phyloP scores from a whole-genome alignment of 2,329 filamentous ascomycete species.

The Hymenoscyphus repandus region DNA sequence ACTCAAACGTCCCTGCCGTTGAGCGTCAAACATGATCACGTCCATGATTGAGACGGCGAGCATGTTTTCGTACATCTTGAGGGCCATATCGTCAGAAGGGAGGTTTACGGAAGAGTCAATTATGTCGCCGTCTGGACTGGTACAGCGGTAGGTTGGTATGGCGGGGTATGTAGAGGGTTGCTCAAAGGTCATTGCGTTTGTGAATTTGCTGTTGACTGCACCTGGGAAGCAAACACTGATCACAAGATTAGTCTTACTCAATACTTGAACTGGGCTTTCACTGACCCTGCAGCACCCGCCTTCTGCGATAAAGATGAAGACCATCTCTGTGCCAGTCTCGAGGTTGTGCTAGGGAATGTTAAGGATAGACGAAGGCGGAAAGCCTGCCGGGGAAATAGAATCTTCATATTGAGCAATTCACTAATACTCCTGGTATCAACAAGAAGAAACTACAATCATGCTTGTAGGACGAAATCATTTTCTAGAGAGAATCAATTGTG shows the following conservation, averaged over 20 bases:
- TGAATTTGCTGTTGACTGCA: conserved; percentile 93
- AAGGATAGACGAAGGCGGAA: not conserved
- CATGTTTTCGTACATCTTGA: conserved; percentile 51
- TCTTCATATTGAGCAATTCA: conserved; percentile 1
- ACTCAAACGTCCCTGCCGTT: conserved; percentile 58
- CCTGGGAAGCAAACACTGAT: conserved; percentile 67
- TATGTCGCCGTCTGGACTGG: conserved; percentile 81
- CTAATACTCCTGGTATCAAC: no score
- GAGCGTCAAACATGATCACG: conserved; percentile 95
- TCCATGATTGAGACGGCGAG: conserved; percentile 79
- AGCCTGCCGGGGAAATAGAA: not conserved
- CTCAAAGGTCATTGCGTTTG: conserved; percentile 70
- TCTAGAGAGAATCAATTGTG: not conserved
- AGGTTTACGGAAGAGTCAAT: conserved; percentile 68
- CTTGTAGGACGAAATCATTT: not conserved
- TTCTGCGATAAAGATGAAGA: conserved; percentile 27
- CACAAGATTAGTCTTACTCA: conserved; percentile 29
- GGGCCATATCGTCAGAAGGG: conserved; percentile 30
- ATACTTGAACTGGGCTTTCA: not conserved
- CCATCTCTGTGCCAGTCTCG: conserved; percentile 13
- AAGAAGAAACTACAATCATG: no score
- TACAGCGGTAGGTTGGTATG: conserved; percentile 65
- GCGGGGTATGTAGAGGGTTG: conserved; percentile 66
- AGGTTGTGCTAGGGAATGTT: not conserved
- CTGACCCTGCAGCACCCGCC: conserved; percentile 25